Evolutionary conservation across 768 basidiomycete species (phyloP).

Genomic region (Gymnopilus dilepis): DNA sequence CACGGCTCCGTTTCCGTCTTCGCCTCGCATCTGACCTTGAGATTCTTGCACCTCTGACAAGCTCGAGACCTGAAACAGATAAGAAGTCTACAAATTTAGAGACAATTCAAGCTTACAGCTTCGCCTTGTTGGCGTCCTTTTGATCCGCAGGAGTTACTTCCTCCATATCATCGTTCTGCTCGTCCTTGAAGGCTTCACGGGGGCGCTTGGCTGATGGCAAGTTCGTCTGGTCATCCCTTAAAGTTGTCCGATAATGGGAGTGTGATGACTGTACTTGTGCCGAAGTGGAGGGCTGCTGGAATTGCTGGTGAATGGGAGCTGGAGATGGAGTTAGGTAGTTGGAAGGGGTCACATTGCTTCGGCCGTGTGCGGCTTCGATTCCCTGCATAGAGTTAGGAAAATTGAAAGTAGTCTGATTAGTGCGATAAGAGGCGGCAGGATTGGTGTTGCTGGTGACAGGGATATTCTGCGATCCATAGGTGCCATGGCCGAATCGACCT

Average conservation of each 20-base stretch:
- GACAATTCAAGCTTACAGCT: conserved; percentile 42
- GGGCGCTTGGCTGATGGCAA: conserved; percentile 42
- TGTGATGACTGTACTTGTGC: conserved; percentile 23
- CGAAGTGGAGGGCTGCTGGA: conserved; percentile 25
- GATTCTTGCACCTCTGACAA: conserved; percentile 71
- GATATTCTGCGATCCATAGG: conserved; percentile 20
- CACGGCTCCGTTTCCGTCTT: conserved; percentile 74
- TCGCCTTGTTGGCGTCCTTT: conserved; percentile 44
- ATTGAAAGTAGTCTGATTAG: conserved; percentile 21
- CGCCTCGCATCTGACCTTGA: conserved; percentile 80
- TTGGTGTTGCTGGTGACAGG: conserved; percentile 8
- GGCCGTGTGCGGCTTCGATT: conserved; percentile 10
- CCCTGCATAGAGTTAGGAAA: conserved; percentile 13
- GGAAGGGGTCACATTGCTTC: neutral
- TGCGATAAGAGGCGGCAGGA: conserved; percentile 17
- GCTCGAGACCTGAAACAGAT: conserved; percentile 53
- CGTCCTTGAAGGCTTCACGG: conserved; percentile 38
- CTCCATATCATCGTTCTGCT: conserved; percentile 42
- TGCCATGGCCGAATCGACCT: conserved; percentile 19
- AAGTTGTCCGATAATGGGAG: conserved; percentile 27
- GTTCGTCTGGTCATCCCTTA: conserved; percentile 15
- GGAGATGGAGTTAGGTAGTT: conserved; percentile 30
- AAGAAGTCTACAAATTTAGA: conserved; percentile 8
- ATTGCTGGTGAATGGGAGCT: conserved; percentile 31
- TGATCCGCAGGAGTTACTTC: conserved; percentile 35